Conservation (phyloP, 352 stramenopile genomes). For the Phytophthora sojae region DNA sequence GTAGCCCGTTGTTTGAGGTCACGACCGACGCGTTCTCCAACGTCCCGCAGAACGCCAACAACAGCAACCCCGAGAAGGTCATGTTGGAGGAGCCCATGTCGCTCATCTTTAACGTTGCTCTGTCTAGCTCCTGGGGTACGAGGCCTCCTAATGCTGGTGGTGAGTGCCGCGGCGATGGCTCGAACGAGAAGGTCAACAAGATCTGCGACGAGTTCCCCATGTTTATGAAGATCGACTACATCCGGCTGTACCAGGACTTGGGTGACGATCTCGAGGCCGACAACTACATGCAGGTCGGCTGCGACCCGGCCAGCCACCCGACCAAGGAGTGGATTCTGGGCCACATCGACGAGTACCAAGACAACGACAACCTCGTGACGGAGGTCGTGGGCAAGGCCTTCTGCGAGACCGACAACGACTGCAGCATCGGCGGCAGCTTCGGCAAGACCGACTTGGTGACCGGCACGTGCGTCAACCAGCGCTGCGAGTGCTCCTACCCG, state of each 20-base stretch:
- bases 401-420: slow-evolving; percentile 55
- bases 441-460: slow-evolving; percentile 37
- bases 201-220: slow-evolving; percentile 66
- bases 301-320: slow-evolving; percentile 47
- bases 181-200: slow-evolving; percentile 51
- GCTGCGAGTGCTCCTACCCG: slow-evolving; percentile 56
- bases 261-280: slow-evolving; percentile 38
- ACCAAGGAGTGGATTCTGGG: slow-evolving; percentile 53
- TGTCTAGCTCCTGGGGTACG: slow-evolving; percentile 81
- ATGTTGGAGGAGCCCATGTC: slow-evolving; percentile 94
- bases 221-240: slow-evolving; percentile 85
- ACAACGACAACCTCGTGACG: slow-evolving; percentile 49
- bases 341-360: slow-evolving; percentile 54
- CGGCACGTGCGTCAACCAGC: slow-evolving; percentile 47
- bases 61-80: slow-evolving; percentile 72
- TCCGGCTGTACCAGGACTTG: slow-evolving; percentile 87
- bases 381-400: slow-evolving; percentile 49
- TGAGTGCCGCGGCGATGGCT: slow-evolving; percentile 34
- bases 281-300: slow-evolving; percentile 50
- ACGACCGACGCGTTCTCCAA: slow-evolving; percentile 55
- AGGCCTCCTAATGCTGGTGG: slow-evolving; percentile 36
- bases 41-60: slow-evolving; percentile 45
- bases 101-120: slow-evolving; percentile 94
- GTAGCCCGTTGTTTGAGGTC: slow-evolving; percentile 85
- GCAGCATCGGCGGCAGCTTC: slow-evolving; percentile 48